Conservation (phyloP, 1,284 basidiomycete species). For the Exobasidium cylindrosporum region DNA sequence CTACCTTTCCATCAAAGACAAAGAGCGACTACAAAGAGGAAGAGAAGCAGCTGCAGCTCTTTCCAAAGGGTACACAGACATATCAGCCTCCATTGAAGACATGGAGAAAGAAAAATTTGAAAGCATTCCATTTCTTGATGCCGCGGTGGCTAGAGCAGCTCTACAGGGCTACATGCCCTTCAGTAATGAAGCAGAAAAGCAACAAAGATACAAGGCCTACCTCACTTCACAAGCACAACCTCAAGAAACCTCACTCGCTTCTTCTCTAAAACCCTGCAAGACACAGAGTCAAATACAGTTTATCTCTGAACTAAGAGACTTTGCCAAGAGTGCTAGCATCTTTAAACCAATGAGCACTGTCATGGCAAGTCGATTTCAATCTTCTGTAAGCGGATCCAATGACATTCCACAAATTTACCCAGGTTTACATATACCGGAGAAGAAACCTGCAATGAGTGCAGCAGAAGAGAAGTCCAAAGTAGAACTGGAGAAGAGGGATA, state of each 20-base stretch:
- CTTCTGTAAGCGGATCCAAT: constrained; percentile 29
- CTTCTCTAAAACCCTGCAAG: background rate
- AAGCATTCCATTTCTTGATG: constrained; percentile 63
- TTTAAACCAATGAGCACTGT: constrained; percentile 88
- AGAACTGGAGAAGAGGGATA: constrained; percentile 26
- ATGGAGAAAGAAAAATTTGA: background rate
- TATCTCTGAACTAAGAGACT: constrained; percentile 79
- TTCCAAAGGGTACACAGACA: background rate
- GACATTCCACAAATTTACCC: constrained; percentile 60
- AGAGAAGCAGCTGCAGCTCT: constrained; percentile 52
- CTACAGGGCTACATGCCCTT: constrained; percentile 87
- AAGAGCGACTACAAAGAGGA: constrained; percentile 73
- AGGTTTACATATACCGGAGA: constrained; percentile 60
- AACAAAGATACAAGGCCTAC: constrained; percentile 79
- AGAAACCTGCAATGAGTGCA: constrained; percentile 17
- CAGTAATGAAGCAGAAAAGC: constrained; percentile 71
- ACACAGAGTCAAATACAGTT: constrained; percentile 62
- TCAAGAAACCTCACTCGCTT: background rate
- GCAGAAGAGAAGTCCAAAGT: background rate
- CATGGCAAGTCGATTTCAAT: constrained; percentile 86
- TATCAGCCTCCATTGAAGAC: background rate
- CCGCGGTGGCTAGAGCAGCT: constrained; percentile 78
- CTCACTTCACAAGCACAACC: constrained; percentile 65
- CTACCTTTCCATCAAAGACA: constrained; percentile 84
- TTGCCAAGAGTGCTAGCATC: constrained; percentile 77